Evolutionary conservation across 75 land plant genomes (phyloP), one percentile per base, ranked within the genome.

Genomic region (Isoetes taiwanensis): DNA sequence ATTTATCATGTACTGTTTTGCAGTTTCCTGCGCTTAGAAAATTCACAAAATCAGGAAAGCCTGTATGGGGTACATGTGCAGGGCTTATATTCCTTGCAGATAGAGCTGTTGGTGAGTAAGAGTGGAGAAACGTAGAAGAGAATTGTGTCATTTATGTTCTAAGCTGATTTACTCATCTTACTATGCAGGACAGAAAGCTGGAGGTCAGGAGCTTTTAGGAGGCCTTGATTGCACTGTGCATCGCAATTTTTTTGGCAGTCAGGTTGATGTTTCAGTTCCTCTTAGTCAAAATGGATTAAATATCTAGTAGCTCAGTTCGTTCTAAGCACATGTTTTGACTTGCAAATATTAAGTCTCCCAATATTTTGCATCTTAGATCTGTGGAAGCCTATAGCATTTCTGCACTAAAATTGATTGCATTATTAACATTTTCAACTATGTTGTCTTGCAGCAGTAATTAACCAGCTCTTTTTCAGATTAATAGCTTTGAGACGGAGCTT

Each of bases 41-140:
- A 4, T 91, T 87, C 72, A 77, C 79, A 21, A 68, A 66, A 30
- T 43, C 66, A 57, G 98, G 98, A 26, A 87, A 84, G 59, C 95
- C 98, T 16, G 73, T 91, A 17, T 91, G 98, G 98, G 98, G 98
- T 9, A 91, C 98, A 1, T 91, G 98, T 73, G 98, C 98, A 5
- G 98, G 98, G 2, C 95, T 91, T 59, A 91, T 91, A 20, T 91
- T 91, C 61, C 64, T 91, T 68, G 98, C 98, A 43, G 59, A 91
- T 66, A 81, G 70, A 48, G 98, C 85, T 0, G 40, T 66, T 54
- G 98, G 97, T 90, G 38, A 69, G 83, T 64, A 41, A 41, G 34
- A 17, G 34, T 50, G 46, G 12, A 43, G 14, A 24, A 3, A 24
- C 3, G 23, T 5, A 24, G 2, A 24, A 28, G 54, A 54, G 30